Evolutionary conservation across 148 eudicot species (phyloP), one percentile per base, ranked within the genome.

Genomic region (Heliosperma pusillum): DNA sequence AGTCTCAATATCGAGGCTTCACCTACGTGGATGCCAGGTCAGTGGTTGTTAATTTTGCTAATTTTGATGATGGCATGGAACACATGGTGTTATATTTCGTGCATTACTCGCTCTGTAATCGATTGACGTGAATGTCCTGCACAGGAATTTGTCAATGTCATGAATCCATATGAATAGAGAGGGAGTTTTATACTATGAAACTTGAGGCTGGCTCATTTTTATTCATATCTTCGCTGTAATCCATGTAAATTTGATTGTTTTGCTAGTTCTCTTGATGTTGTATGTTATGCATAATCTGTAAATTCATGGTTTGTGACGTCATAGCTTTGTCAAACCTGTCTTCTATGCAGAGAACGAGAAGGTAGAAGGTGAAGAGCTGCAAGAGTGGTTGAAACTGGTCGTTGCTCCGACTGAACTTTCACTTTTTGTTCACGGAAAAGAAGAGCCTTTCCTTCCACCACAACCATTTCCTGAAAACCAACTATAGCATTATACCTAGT

Each of bases 361-460:
- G 83, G 93, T 93, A 67, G 97, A 93, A 80, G 98, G 98, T 12
- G 93, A 91, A 77, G 95, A 89, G 78, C 83, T 93, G 72, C 89
- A 89, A 55, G 85, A 87, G 70, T 91, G 95, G 97, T 84, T 93
- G 82, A 91, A 89, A 74, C n/a, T 78, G 87, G 98, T 93, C 63
- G 97, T 91, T 71, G 93, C 95, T 26, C 98, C 97, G 17, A 82
- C 89, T 17, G 98, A 93, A 81, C 97, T 93, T 25, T 69, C 90
- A 5, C 71, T 83, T 71, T 93, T 93, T 79, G 80, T 93, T 66
- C 72, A 80, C 44, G 93, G 91, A 76, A 85, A 81, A 71, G 90
- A 89, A 72, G 88, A 83, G 69, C 78, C 92, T 53, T 73, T 87
- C 66, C 87, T 90, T 72, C 88, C 90, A 11, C 80, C 88, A 71